Evolutionary conservation across 345 rosid species (phyloP).

Genomic region (Camelina laxa): DNA sequence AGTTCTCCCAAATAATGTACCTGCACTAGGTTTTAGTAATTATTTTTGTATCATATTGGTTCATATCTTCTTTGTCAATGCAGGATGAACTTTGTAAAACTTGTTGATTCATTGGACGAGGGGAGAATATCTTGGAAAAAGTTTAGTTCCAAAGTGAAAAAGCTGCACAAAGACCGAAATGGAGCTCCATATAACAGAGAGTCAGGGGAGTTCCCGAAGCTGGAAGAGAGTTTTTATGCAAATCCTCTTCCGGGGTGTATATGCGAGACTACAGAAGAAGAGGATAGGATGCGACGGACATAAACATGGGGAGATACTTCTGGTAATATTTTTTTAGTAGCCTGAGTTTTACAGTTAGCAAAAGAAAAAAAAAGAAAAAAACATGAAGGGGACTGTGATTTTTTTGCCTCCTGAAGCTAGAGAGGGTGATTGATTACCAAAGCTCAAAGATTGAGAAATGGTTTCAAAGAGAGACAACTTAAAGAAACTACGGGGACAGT

Average conservation of each 20-base stretch:
- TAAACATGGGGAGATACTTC: constrained; percentile 23
- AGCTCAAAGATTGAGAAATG: constrained; percentile 35
- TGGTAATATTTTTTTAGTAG: constrained; percentile 30
- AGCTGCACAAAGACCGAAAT: constrained; percentile 68
- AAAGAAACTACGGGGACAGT: constrained; percentile 14
- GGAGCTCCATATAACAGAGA: constrained; percentile 82
- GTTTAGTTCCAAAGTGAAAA: constrained; percentile 81
- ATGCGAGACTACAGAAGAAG: constrained; percentile 53
- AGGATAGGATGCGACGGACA: constrained; percentile 30
- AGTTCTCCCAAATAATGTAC: background rate
- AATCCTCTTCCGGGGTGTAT: constrained; percentile 95
- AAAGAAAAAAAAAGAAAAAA: background rate
- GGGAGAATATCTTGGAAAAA: constrained; percentile 83
- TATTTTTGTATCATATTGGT: constrained; percentile 1
- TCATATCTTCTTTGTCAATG: constrained; percentile 6
- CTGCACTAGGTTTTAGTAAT: background rate
- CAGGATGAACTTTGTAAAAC: constrained; percentile 87
- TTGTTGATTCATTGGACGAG: constrained; percentile 78
- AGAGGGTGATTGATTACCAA: constrained; percentile 11
- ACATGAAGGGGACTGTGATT: constrained; percentile 20
- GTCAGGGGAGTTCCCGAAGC: constrained; percentile 81
- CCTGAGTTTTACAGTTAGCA: constrained; percentile 8
- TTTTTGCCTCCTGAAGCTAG: constrained; percentile 28
- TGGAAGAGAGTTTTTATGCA: constrained; percentile 89
- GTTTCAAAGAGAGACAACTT: constrained; percentile 20